These are phyloP conservation scores for Monilinia vaccinii-corymbosi DNA, from an alignment of 2,329 filamentous ascomycete genomes.

Conservation along the genomic window DNA sequence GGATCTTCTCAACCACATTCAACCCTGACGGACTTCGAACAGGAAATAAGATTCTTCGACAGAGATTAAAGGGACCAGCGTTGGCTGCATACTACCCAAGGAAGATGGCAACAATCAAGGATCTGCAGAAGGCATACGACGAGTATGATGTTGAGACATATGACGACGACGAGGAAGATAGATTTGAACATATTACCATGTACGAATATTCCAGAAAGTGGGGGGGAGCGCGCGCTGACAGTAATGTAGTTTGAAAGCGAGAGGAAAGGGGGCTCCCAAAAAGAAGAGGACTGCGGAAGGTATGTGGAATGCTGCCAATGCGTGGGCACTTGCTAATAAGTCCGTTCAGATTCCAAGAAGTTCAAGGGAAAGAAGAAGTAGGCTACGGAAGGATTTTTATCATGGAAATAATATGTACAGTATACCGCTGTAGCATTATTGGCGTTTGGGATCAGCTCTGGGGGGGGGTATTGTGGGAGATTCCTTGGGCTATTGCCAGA, in stretches of 20 bases:
- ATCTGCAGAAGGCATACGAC: conserved; percentile 52
- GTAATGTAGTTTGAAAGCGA: conserved; percentile 54
- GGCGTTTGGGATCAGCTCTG: conserved; percentile 22
- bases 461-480: not conserved
- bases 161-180: conserved; percentile 70
- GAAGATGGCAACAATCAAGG: conserved; percentile 51
- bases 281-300: conserved; percentile 63
- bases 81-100: conserved; percentile 85
- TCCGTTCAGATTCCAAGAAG: conserved; percentile 34
- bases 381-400: conserved; percentile 16
- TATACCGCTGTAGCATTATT: conserved; percentile 22
- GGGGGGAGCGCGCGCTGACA: conserved; percentile 40
- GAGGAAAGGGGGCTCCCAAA: conserved; percentile 82
- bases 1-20: conserved; percentile 82
- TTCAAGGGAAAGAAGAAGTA: conserved; percentile 39
- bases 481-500: not conserved
- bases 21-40: conserved; percentile 76
- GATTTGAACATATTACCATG: conserved; percentile 36
- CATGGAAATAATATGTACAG: conserved; percentile 17
- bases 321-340: not conserved
- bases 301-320: conserved; percentile 18
- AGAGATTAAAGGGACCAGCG: conserved; percentile 75
- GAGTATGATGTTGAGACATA: conserved; percentile 39
- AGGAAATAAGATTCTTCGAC: conserved; percentile 86
- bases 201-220: conserved; percentile 37